These are phyloP conservation scores for Xylaria arbuscula DNA, from an alignment of 2,329 filamentous ascomycete genomes.

Conservation along the genomic window DNA sequence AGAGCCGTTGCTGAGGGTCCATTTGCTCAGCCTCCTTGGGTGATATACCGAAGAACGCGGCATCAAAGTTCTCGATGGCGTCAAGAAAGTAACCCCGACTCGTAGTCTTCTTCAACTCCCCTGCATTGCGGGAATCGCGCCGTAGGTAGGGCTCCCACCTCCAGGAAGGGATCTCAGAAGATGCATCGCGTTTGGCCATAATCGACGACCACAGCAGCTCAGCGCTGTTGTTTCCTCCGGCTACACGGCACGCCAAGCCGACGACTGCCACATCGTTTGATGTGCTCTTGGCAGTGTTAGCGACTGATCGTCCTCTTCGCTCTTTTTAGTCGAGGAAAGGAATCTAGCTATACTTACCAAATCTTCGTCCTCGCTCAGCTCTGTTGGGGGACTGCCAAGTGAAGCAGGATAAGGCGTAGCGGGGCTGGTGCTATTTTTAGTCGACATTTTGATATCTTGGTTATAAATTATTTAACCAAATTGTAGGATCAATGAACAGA, in stretches of 20 bases:
- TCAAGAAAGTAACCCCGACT: constrained; percentile 35
- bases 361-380: no score
- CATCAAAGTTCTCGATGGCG: constrained; percentile 31
- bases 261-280: constrained; percentile 39
- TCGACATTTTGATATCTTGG: no score
- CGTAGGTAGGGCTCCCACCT: constrained; percentile 39
- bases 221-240: constrained; percentile 36
- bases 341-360: no score
- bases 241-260: constrained; percentile 38
- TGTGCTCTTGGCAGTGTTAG: no score
- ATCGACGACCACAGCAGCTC: constrained; percentile 39
- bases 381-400: no score
- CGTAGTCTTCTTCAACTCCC: constrained; percentile 39
- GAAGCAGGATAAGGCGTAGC: no score
- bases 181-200: constrained; percentile 37
- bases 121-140: constrained; percentile 36
- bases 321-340: no score
- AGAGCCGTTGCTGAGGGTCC: constrained; percentile 35
- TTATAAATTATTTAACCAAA: no score
- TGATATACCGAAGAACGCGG: constrained; percentile 32
- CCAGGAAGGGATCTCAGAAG: constrained; percentile 35
- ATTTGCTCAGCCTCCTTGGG: constrained; percentile 36
- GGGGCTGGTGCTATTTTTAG: no score
- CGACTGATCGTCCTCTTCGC: no score
- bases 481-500: no score